These are phyloP conservation scores for Brettanomyces naardenensis DNA, from an alignment of 805 yeast species.

Conservation along the genomic window DNA sequence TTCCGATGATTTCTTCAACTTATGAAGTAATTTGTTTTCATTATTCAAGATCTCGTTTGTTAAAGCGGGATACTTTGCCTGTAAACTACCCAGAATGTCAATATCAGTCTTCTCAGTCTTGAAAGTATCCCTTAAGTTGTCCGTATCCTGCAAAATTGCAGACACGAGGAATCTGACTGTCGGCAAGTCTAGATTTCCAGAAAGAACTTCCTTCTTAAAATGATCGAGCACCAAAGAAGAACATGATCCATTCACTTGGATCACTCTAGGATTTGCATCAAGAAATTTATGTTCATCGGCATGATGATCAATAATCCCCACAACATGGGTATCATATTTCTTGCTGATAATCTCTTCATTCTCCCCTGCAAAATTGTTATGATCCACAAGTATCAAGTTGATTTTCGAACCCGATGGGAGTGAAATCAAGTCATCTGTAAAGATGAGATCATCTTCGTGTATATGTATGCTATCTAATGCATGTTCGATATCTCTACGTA, in stretches of 20 bases:
- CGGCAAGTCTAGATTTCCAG: constrained; percentile 2
- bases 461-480: constrained; percentile 44
- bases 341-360: constrained; percentile 25
- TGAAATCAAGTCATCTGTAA: constrained; percentile 54
- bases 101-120: background rate
- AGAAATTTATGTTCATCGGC: constrained; percentile 50
- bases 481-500: constrained; percentile 64
- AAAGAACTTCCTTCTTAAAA: constrained; percentile 13
- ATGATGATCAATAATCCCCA: constrained; percentile 82
- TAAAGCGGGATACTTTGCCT: background rate
- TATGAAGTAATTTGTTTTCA: constrained; percentile 1
- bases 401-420: constrained; percentile 14
- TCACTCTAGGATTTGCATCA: constrained; percentile 52
- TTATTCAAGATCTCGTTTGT: background rate
- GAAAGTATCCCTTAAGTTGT: background rate
- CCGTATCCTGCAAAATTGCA: constrained; percentile 6
- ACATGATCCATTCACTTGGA: constrained; percentile 69
- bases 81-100: background rate
- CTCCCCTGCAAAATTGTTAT: constrained; percentile 57
- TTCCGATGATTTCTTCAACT: constrained; percentile 24
- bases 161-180: constrained; percentile 3
- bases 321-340: constrained; percentile 27
- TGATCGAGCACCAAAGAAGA: constrained; percentile 62
- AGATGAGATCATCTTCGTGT: constrained; percentile 42
- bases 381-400: constrained; percentile 70